Evolutionary conservation across 2,329 filamentous ascomycete species (phyloP), one percentile per base, ranked within the genome.

Genomic region (Penicillium psychrosexuale): DNA sequence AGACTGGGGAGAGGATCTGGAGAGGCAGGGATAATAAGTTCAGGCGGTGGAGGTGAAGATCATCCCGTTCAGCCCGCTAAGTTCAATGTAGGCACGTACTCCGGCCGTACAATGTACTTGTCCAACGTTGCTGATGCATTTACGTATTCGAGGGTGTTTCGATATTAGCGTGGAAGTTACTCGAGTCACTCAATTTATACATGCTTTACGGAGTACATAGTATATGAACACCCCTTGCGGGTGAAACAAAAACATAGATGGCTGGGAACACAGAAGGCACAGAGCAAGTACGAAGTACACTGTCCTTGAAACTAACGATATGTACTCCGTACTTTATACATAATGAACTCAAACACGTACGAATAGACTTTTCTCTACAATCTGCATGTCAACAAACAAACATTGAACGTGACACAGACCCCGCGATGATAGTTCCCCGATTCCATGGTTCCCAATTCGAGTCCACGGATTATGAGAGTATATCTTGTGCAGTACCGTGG

Each of bases 21-120:
- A 53, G 48, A 62, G 58, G 61, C 53, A 64, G 57, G 61, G 63
- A 63, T 60, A 49, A 60, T 57, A 48, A 61, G 42, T 46, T 54
- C 57, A 57, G 61, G 63, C 61, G 63, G 63, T 63, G 61, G 60
- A 61, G 55, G 38, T 45, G 60, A 55, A 60, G 53, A 61, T 64
- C 58, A 59, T 50, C 43, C 39, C 43, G 34, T 43, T 44, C 34
- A 7, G 15, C 31, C 30, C 30, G 30, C 36, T 2, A 40, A 31
- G 8, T 34, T 24, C 15, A 34, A 15, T 22, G 17, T n/a, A 45
- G 22, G 28, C 33, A 34, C 30, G 37, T 22, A 39, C 36, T 40
- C 22, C 38, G 38, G 8, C 22, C 13, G 38, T 24, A 33, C 13
- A 45, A 45, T 45, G 17, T 24, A 45, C 43, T 34, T 34, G 43